Evolutionary conservation across 2,329 filamentous ascomycete genomes (phyloP).

Genomic region (Trichoderma lentiforme): DNA sequence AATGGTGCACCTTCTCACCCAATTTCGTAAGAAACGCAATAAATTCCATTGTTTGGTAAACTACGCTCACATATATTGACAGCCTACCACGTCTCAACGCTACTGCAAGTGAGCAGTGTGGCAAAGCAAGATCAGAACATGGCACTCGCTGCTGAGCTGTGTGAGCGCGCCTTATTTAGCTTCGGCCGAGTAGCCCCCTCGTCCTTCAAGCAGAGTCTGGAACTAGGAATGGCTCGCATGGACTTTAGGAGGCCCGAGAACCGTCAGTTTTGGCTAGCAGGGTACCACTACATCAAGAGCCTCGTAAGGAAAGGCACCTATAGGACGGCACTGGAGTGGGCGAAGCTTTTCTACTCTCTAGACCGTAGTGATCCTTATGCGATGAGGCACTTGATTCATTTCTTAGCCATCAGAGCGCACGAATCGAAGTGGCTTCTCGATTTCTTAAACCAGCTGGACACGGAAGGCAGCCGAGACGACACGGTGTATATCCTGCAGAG

Average conservation of each 20-base stretch:
- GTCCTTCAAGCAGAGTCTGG: slow-evolving; percentile 71
- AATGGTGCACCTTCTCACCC: slow-evolving; percentile 67
- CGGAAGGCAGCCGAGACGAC: slow-evolving; percentile 38
- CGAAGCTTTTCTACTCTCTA: slow-evolving; percentile 75
- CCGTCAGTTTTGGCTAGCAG: slow-evolving; percentile 86
- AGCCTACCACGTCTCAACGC: slow-evolving; percentile 87
- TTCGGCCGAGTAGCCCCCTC: slow-evolving; percentile 88
- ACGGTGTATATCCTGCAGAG: slow-evolving; percentile 72
- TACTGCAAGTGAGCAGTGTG: slow-evolving; percentile 91
- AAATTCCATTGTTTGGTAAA: neutral
- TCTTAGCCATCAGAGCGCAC: slow-evolving; percentile 76
- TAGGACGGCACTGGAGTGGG: slow-evolving; percentile 90
- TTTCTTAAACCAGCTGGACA: slow-evolving; percentile 51
- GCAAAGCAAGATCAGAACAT: slow-evolving; percentile 89
- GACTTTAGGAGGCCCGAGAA: slow-evolving; percentile 83
- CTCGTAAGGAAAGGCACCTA: slow-evolving; percentile 89
- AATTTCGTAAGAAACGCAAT: slow-evolving; percentile 33
- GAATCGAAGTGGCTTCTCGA: slow-evolving; percentile 74
- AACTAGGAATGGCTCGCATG: slow-evolving; percentile 74
- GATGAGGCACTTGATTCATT: slow-evolving; percentile 75
- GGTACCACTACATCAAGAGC: slow-evolving; percentile 83
- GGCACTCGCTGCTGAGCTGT: slow-evolving; percentile 77
- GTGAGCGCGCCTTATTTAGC: slow-evolving; percentile 87
- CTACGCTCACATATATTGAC: neutral
- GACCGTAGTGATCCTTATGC: slow-evolving; percentile 79